Conservation (phyloP, 768 basidiomycete species). For the Agaricus blazei region DNA sequence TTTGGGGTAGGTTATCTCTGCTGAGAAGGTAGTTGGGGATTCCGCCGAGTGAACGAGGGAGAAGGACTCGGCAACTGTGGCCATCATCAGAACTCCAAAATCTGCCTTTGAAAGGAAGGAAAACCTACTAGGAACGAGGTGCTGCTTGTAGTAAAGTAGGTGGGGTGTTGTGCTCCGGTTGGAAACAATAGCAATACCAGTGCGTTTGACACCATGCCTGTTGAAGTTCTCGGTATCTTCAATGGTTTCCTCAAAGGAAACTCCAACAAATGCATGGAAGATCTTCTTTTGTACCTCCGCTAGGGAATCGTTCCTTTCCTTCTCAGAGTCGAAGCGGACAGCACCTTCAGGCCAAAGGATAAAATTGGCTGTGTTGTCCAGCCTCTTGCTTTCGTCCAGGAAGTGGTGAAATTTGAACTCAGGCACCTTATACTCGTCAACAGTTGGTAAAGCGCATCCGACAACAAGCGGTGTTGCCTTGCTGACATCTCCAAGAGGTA, state of each 20-base stretch:
- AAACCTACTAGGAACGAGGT: slow-evolving; percentile 73
- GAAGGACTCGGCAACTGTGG: slow-evolving; percentile 74
- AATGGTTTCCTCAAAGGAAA: slow-evolving; percentile 66
- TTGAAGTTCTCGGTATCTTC: slow-evolving; percentile 32
- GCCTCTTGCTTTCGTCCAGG: slow-evolving; percentile 47
- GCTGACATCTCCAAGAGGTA: slow-evolving; percentile 27
- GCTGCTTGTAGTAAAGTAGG: slow-evolving; percentile 66
- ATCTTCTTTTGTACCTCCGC: slow-evolving; percentile 29
- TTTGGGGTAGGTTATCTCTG: slow-evolving; percentile 34
- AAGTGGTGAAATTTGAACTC: slow-evolving; percentile 51
- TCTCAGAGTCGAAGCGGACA: slow-evolving; percentile 50
- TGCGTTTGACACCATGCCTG: slow-evolving; percentile 39
- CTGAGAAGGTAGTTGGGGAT: slow-evolving; percentile 39
- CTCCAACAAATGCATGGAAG: slow-evolving; percentile 49
- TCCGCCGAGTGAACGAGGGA: slow-evolving; percentile 46
- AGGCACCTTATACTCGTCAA: slow-evolving; percentile 32
- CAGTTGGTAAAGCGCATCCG: slow-evolving; percentile 62
- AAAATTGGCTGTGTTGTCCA: slow-evolving; percentile 44
- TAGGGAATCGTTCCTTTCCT: slow-evolving; percentile 48
- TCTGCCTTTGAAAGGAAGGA: neutral
- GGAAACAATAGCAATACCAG: slow-evolving; percentile 60
- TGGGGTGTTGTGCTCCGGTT: slow-evolving; percentile 28
- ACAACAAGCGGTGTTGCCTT: slow-evolving; percentile 54
- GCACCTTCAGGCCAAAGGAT: slow-evolving; percentile 83
- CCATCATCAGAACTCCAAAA: slow-evolving; percentile 9